These are phyloP conservation scores for Kurtzmaniella fragi DNA, from an alignment of 805 yeast species.

Conservation along the genomic window DNA sequence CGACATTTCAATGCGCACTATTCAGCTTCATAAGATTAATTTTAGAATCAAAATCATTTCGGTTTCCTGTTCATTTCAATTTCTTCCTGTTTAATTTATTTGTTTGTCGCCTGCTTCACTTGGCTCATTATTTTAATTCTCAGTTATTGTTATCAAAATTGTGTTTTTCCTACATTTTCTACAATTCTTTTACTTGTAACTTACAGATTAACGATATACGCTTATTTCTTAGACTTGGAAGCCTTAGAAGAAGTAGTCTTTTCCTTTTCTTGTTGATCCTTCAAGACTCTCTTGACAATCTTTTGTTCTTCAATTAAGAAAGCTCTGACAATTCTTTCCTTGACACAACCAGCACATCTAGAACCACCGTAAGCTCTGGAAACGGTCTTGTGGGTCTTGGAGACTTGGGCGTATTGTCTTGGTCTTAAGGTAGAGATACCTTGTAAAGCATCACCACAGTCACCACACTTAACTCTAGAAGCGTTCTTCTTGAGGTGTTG, in stretches of 20 bases:
- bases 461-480: constrained; percentile 86
- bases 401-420: constrained; percentile 91
- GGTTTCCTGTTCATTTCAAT: too few species aligned
- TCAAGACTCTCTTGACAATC: constrained; percentile 98
- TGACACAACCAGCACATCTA: constrained; percentile 97
- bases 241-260: constrained; percentile 43
- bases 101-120: too few species aligned
- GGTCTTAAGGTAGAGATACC: constrained; percentile 97
- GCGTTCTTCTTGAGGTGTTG: constrained; percentile 94
- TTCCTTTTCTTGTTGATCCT: constrained; percentile 91
- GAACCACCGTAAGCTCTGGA: constrained; percentile 99
- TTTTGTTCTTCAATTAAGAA: constrained; percentile 99
- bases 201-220: constrained; percentile 1
- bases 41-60: too few species aligned
- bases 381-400: constrained; percentile 96
- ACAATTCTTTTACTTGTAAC: too few species aligned
- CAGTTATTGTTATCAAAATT: too few species aligned
- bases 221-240: constrained; percentile 23
- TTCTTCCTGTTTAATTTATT: too few species aligned
- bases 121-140: too few species aligned
- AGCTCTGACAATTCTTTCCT: constrained; percentile 99
- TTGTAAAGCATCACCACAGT: constrained; percentile 75
- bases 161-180: too few species aligned
- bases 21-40: too few species aligned
- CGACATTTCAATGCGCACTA: too few species aligned